phyloP scores from a whole-genome alignment of 495 filamentous ascomycete species.

The Aspergillus nanangensis region DNA sequence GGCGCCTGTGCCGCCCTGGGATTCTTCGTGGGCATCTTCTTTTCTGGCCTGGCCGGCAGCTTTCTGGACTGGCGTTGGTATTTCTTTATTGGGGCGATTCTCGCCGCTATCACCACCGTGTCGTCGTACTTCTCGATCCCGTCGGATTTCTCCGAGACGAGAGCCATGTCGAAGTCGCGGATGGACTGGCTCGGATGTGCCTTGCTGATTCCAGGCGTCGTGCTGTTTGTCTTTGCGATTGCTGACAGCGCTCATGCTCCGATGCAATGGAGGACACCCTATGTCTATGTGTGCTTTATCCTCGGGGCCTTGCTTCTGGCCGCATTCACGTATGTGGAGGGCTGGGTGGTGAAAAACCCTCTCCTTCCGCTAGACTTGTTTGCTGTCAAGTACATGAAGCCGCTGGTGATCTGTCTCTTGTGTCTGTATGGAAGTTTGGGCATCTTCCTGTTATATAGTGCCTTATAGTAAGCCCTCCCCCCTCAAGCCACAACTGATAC shows the following conservation, averaged over 20 bases:
- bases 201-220: conserved; percentile 60
- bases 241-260: conserved; percentile 70
- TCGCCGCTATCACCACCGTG: conserved; percentile 45
- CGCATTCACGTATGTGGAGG: conserved; percentile 65
- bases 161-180: conserved; percentile 28
- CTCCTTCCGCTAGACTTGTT: conserved; percentile 75
- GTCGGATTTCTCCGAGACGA: conserved; percentile 51
- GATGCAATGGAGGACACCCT: conserved; percentile 67
- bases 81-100: conserved; percentile 68
- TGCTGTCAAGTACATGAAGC: conserved; percentile 64
- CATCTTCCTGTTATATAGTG: conserved; percentile 73
- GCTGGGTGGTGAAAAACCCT: conserved; percentile 67
- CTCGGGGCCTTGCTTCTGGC: conserved; percentile 44
- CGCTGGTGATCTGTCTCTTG: conserved; percentile 63
- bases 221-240: conserved; percentile 74
- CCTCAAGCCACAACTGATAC: not conserved
- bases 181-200: conserved; percentile 71
- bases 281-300: conserved; percentile 60
- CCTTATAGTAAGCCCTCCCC: conserved; percentile 61
- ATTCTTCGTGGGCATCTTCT: conserved; percentile 79
- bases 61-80: conserved; percentile 70
- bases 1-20: conserved; percentile 73
- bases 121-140: conserved; percentile 64
- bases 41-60: conserved; percentile 66
- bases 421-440: conserved; percentile 74